A percentile compares a stretch with the other conserved stretches of the same genome.
phyloP scores from a whole-genome alignment of 1,284 basidiomycete species.

The Boletus hoseneyae region DNA sequence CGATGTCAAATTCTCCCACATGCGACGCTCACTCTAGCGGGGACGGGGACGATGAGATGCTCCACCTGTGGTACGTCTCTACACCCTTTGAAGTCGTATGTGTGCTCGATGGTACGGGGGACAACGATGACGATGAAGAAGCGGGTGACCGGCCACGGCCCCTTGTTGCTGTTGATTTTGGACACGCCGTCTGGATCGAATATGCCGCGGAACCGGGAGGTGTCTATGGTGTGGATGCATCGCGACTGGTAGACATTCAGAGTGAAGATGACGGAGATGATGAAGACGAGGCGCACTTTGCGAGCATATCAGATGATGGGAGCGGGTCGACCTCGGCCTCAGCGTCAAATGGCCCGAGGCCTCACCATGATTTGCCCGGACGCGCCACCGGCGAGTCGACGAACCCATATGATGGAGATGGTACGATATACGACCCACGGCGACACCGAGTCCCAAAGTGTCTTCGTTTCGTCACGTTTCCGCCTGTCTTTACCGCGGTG shows the following conservation, averaged over 20 bases:
- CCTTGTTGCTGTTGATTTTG: conserved; percentile 74
- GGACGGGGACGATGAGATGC: conserved; percentile 45
- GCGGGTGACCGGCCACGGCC: conserved; percentile 52
- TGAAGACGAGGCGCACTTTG: conserved; percentile 15
- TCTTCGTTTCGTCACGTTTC: conserved; percentile 67
- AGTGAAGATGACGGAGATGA: conserved; percentile 24
- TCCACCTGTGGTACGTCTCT: conserved; percentile 66
- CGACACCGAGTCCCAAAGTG: conserved; percentile 44
- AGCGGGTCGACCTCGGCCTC: not conserved
- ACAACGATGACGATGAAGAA: conserved; percentile 35
- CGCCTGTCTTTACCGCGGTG: conserved; percentile 42
- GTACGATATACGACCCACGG: conserved; percentile 24
- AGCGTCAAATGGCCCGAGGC: conserved; percentile 2
- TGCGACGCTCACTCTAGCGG: not conserved
- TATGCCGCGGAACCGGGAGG: conserved; percentile 42
- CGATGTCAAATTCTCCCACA: conserved; percentile 2
- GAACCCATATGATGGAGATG: conserved; percentile 22
- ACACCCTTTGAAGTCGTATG: conserved; percentile 69
- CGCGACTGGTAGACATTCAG: conserved; percentile 23
- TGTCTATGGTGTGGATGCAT: conserved; percentile 28
- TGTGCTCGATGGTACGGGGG: conserved; percentile 45
- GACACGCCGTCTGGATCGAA: conserved; percentile 73
- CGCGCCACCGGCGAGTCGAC: conserved; percentile 10
- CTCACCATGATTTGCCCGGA: not conserved
- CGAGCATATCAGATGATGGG: conserved; percentile 13